Evolutionary conservation across 306 rosid genomes (phyloP).

Genomic region (Castanea sativa): DNA sequence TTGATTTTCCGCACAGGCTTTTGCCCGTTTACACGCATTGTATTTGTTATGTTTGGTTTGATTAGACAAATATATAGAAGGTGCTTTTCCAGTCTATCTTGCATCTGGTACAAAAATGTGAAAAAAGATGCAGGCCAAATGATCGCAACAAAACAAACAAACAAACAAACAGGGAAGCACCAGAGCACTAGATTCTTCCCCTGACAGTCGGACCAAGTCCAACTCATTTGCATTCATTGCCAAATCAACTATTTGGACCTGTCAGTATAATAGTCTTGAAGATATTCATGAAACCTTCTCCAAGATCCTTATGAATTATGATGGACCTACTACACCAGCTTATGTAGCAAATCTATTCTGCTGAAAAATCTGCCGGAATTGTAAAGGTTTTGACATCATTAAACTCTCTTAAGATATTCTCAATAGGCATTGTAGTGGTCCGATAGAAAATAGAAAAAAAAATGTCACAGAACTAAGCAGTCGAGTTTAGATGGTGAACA

Average conservation of each 20-base stretch:
- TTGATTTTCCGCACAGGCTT: background rate
- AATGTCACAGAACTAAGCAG: no score
- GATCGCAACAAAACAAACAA: background rate
- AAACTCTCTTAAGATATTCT: no score
- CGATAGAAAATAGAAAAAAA: no score
- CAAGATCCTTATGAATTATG: background rate
- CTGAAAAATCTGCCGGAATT: no score
- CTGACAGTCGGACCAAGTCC: background rate
- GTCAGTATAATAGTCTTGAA: background rate
- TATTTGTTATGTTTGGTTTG: background rate
- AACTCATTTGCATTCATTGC: background rate
- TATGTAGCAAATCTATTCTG: no score
- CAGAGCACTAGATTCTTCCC: background rate
- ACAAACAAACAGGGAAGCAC: constrained; percentile 6
- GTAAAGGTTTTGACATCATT: no score
- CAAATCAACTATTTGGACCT: background rate
- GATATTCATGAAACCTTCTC: background rate
- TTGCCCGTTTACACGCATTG: background rate
- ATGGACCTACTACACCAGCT: background rate
- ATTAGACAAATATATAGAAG: background rate
- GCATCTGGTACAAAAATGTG: background rate
- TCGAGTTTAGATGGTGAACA: no score
- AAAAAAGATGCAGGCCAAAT: background rate
- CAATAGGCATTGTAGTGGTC: no score
- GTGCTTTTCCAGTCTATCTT: background rate